These are phyloP conservation scores for Hygrophorus pudorinus DNA, from an alignment of 768 basidiomycete genomes.

Conservation along the genomic window DNA sequence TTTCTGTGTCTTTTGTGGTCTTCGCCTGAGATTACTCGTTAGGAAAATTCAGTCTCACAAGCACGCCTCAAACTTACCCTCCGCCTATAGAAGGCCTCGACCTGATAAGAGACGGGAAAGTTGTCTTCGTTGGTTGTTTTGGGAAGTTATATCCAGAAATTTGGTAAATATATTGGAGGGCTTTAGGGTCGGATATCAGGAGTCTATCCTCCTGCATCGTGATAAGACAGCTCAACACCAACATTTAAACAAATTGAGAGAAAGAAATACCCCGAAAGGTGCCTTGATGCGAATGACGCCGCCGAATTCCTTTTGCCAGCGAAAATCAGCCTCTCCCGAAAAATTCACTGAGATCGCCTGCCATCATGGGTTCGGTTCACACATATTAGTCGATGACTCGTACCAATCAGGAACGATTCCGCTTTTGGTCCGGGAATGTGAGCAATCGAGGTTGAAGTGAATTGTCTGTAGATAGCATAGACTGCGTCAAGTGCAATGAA, in stretches of 20 bases:
- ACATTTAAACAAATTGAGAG: not conserved
- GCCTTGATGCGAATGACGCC: slow-evolving; percentile 43
- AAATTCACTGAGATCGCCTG: slow-evolving; percentile 40
- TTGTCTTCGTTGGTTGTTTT: slow-evolving; percentile 41
- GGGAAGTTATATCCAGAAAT: slow-evolving; percentile 46
- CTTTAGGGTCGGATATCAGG: slow-evolving; percentile 46
- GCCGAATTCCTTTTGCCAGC: slow-evolving; percentile 39
- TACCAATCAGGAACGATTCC: slow-evolving; percentile 28
- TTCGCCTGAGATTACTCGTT: slow-evolving; percentile 24
- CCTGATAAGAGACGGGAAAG: slow-evolving; percentile 42
- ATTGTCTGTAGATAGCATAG: slow-evolving; percentile 24
- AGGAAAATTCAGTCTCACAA: not conserved
- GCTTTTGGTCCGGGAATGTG: slow-evolving; percentile 39
- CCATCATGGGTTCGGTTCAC: not conserved
- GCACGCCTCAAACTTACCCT: slow-evolving; percentile 24
- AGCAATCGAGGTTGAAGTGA: slow-evolving; percentile 14
- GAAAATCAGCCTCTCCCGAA: slow-evolving; percentile 40
- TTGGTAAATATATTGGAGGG: slow-evolving; percentile 47
- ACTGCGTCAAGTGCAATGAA: too few species aligned
- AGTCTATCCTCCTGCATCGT: slow-evolving; percentile 38
- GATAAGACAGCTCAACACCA: not conserved
- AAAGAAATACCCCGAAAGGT: slow-evolving; percentile 32
- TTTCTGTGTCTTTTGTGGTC: slow-evolving; percentile 45
- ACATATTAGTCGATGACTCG: too few species aligned
- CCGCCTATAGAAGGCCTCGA: slow-evolving; percentile 44